A percentile compares a stretch with the other conserved stretches of the same genome.
These are phyloP conservation scores for Magnusiomyces fungicola DNA, from an alignment of 1,139 yeast species.

Conservation along the genomic window DNA sequence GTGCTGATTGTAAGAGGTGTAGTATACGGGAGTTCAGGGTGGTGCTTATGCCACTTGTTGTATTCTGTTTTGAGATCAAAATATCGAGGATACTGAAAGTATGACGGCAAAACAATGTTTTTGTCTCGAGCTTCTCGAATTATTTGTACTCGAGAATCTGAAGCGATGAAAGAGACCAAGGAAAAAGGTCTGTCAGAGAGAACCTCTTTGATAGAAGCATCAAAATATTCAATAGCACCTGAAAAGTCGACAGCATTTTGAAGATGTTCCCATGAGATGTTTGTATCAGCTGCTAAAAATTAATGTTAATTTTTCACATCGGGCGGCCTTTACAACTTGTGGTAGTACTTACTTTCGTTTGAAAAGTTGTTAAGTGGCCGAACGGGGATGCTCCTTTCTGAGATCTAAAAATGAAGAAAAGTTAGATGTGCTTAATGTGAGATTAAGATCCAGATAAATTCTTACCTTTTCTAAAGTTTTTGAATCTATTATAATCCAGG, in stretches of 20 bases:
- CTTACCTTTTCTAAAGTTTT: conserved; percentile 27
- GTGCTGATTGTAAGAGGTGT: conserved; percentile 44
- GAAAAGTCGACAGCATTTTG: conserved; percentile 43
- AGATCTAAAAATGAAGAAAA: conserved; percentile 18
- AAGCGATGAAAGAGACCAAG: conserved; percentile 58
- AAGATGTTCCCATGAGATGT: too few relatives aligned
- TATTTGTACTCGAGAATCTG: conserved; percentile 68
- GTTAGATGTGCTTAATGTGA: not conserved
- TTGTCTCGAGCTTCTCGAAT: conserved; percentile 79
- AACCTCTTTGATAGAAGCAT: conserved; percentile 41
- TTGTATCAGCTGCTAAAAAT: too few relatives aligned
- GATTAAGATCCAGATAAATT: conserved; percentile 19
- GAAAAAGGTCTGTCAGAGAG: conserved; percentile 48
- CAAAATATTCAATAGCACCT: conserved; percentile 53
- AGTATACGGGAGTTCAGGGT: conserved; percentile 53
- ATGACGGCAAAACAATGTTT: conserved; percentile 61
- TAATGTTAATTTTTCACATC: too few relatives aligned
- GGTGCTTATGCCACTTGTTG: conserved; percentile 60
- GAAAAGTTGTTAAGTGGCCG: conserved; percentile 63
- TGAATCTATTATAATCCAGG: conserved; percentile 51
- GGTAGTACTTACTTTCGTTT: too few relatives aligned
- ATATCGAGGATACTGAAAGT: conserved; percentile 65
- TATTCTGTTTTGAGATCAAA: conserved; percentile 74
- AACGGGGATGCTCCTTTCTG: conserved; percentile 42
- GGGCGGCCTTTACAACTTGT: too few relatives aligned